Conservation (phyloP, 1,284 basidiomycete species). For the Hypsizygus ulmarius region DNA sequence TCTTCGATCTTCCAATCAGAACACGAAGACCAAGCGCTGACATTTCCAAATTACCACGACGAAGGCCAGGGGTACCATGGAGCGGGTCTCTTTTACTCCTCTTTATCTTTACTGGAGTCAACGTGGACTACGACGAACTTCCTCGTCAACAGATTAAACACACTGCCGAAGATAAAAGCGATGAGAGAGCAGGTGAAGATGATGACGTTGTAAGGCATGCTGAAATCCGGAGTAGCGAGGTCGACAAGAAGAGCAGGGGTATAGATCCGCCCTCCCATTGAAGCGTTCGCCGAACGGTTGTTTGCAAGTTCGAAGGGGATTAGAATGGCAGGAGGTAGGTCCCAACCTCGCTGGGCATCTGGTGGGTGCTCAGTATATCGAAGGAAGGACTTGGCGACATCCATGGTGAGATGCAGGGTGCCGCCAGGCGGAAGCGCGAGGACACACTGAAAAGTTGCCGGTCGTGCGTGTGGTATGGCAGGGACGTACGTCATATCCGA, state of each 20-base stretch:
- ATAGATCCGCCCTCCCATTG: conserved; percentile 55
- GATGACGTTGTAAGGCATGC: conserved; percentile 99
- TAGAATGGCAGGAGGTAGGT: conserved; percentile 82
- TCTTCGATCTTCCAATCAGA: conserved; percentile 15
- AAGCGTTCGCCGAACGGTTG: conserved; percentile 16
- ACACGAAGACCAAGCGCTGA: background rate
- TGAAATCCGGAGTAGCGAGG: conserved; percentile 95
- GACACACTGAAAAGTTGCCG: conserved; percentile 72
- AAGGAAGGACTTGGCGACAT: conserved; percentile 83
- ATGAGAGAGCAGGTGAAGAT: conserved; percentile 91
- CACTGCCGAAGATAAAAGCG: conserved; percentile 90
- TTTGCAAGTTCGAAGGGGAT: conserved; percentile 38
- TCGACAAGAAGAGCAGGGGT: conserved; percentile 83
- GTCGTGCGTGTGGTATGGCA: conserved; percentile 65
- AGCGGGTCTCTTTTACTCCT: conserved; percentile 11
- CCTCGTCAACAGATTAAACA: conserved; percentile 86
- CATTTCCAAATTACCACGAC: conserved; percentile 1
- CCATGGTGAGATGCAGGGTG: conserved; percentile 66
- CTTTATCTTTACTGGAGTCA: conserved; percentile 6
- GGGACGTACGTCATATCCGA: conserved; percentile 65
- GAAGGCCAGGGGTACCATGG: background rate
- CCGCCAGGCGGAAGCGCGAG: conserved; percentile 70
- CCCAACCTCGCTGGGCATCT: conserved; percentile 93
- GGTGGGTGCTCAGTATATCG: conserved; percentile 95
- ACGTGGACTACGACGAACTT: conserved; percentile 64